These are phyloP conservation scores for Moricandia moricandioides DNA, from an alignment of 345 rosid genomes.

Conservation along the genomic window DNA sequence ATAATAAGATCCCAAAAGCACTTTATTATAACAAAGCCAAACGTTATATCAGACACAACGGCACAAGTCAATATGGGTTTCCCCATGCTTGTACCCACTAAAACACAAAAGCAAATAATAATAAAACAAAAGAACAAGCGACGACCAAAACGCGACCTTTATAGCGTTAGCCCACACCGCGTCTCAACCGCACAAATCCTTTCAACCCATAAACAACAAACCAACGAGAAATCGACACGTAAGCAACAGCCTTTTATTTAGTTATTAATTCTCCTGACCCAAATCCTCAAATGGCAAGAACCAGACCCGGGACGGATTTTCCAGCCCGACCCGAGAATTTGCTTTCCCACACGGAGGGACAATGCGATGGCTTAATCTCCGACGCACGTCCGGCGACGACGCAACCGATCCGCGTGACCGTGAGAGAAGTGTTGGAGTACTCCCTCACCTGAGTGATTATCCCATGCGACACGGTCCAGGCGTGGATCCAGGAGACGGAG, in stretches of 20 bases:
- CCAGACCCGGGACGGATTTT: conserved; percentile 89
- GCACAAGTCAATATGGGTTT: conserved; percentile 15
- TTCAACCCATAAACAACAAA: conserved; percentile 25
- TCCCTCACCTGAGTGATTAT: conserved; percentile 86
- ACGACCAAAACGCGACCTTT: conserved; percentile 23
- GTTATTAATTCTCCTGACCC: conserved; percentile 11
- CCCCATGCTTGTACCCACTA: conserved; percentile 28
- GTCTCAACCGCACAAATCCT: conserved; percentile 11
- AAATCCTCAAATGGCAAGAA: conserved; percentile 57
- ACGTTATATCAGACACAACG: conserved; percentile 17
- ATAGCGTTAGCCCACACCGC: conserved; percentile 16
- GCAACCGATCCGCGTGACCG: conserved; percentile 69
- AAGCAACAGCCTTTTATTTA: conserved; percentile 24
- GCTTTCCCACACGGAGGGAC: conserved; percentile 86
- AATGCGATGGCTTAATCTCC: conserved; percentile 52
- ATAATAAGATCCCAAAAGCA: conserved; percentile 18
- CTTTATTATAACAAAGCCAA: conserved; percentile 4
- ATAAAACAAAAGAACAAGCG: neutral
- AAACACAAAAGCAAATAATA: conserved; percentile 13
- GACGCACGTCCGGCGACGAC: conserved; percentile 26
- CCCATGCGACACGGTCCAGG: conserved; percentile 95
- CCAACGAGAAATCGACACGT: conserved; percentile 31
- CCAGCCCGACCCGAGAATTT: conserved; percentile 64
- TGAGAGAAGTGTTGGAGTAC: conserved; percentile 91
- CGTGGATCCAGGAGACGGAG: conserved; percentile 88